Evolutionary conservation across 495 filamentous ascomycete genomes (phyloP).

Genomic region (Penicillium desertorum): DNA sequence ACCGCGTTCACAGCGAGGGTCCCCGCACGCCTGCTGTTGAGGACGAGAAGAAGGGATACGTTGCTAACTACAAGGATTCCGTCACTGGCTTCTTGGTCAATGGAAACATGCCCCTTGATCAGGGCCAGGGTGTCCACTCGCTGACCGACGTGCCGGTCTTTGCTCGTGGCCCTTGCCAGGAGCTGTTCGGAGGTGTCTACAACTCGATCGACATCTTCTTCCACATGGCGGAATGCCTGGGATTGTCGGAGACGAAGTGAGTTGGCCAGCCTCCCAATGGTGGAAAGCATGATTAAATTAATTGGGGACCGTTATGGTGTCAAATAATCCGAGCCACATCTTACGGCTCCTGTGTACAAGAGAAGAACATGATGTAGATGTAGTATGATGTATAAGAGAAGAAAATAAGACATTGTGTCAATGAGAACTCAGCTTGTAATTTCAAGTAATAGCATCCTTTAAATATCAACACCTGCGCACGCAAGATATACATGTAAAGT

Average conservation of each 20-base stretch:
- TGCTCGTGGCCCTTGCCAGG: conserved; percentile 69
- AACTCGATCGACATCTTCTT: conserved; percentile 71
- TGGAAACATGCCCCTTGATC: conserved; percentile 60
- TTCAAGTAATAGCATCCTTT: not conserved
- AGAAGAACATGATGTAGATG: not conserved
- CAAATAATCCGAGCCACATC: not conserved
- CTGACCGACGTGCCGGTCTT: conserved; percentile 76
- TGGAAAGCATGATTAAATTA: not conserved
- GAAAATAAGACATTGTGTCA: not conserved
- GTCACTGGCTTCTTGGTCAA: conserved; percentile 65
- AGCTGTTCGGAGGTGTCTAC: conserved; percentile 66
- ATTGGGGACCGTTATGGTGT: not conserved
- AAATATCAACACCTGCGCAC: not conserved
- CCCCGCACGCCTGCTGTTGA: conserved; percentile 55
- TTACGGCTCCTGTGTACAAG: not conserved
- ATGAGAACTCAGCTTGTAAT: not conserved
- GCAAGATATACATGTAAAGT: not conserved
- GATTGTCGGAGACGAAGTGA: conserved; percentile 44
- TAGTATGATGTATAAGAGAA: not conserved
- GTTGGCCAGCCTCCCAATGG: not conserved
- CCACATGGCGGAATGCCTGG: conserved; percentile 67
- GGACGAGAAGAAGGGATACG: conserved; percentile 48
- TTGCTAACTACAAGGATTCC: conserved; percentile 60
- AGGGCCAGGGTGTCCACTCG: conserved; percentile 64
- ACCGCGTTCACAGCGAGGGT: conserved; percentile 56